Evolutionary conservation across 2,329 filamentous ascomycete genomes (phyloP), one percentile per base, ranked within the genome.

Genomic region (Periconia sp.): DNA sequence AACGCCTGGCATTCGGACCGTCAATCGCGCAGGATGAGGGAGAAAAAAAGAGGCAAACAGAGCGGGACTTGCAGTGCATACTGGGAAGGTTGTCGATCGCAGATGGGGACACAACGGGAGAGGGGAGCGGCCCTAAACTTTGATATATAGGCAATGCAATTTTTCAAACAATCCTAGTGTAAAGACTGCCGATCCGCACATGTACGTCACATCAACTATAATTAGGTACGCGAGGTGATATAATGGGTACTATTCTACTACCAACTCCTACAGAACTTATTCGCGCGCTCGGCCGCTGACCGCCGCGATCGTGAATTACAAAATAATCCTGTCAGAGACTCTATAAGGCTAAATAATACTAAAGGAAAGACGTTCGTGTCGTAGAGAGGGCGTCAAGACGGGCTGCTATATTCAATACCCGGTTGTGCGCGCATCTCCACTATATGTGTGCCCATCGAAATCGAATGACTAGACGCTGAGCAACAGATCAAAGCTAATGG

Each of bases 231-330:
- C n/a, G n/a, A n/a, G n/a, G n/a, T n/a, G 12, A 28, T 28, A 16
- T 37, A 17, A 39, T 28, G 13, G 28, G 43, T 50, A n/a, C 36
- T 40, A 49, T 45, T 44, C 43, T 30, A 24, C 30, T 48, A 26
- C 29, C 33, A 21, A 37, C 29, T 40, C 25, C 26, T 33, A 40
- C 36, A 42, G 47, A 53, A 56, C 43, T 40, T 56, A 52, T 43
- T 28, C 33, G 21, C 29, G 36, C 42, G 36, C 18, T 6, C 6
- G 21, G 52, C 47, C 48, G 19, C 52, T 40, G 45, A 50, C 52
- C 39, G 10, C 40, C 46, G 37, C 42, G 8, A 34, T 43, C 47
- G 19, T 49, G 18, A 50, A 56, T 56, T 56, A 56, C 52, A 56
- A 55, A 37, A 43, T 48, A 50, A 31, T 35, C 48, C 37, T 40